Percentiles rank a stretch among this genome's conserved stretches.
Evolutionary conservation across 495 filamentous ascomycete genomes (phyloP).

Genomic region (Penicillium riverlandense): DNA sequence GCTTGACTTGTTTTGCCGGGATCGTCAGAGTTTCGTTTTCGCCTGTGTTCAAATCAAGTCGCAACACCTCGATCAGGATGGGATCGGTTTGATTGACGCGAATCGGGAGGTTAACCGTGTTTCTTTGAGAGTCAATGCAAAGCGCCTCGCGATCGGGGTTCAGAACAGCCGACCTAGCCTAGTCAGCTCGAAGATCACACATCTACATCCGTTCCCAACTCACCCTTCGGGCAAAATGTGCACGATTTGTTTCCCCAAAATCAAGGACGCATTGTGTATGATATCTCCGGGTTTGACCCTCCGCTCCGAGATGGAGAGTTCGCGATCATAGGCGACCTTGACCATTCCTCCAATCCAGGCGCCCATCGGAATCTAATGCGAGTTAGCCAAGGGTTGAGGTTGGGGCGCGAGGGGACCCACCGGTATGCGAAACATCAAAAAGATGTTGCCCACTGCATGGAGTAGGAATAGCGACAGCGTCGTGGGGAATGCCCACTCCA

Average conservation of each 20-base stretch:
- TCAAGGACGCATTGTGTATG: conserved; percentile 82
- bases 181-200: conserved; percentile 13
- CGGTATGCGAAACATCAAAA: conserved; percentile 88
- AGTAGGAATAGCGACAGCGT: conserved; percentile 56
- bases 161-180: conserved; percentile 68
- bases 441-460: conserved; percentile 65
- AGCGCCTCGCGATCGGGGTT: conserved; percentile 73
- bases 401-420: conserved; percentile 34
- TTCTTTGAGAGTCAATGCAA: conserved; percentile 62
- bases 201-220: conserved; percentile 14
- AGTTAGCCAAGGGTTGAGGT: conserved; percentile 12
- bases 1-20: conserved; percentile 60
- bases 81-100: conserved; percentile 89
- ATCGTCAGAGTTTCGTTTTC: conserved; percentile 72
- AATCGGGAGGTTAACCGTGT: conserved; percentile 65
- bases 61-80: conserved; percentile 73
- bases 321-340: conserved; percentile 79
- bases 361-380: conserved; percentile 52
- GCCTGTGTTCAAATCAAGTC: conserved; percentile 74
- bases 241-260: conserved; percentile 91
- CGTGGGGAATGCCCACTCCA: conserved; percentile 75
- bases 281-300: conserved; percentile 81
- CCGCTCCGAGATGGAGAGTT: conserved; percentile 81
- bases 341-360: conserved; percentile 59
- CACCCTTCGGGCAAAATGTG: conserved; percentile 95